Conservation (phyloP, 495 filamentous ascomycete species). For the Xylaria flabelliformis region DNA sequence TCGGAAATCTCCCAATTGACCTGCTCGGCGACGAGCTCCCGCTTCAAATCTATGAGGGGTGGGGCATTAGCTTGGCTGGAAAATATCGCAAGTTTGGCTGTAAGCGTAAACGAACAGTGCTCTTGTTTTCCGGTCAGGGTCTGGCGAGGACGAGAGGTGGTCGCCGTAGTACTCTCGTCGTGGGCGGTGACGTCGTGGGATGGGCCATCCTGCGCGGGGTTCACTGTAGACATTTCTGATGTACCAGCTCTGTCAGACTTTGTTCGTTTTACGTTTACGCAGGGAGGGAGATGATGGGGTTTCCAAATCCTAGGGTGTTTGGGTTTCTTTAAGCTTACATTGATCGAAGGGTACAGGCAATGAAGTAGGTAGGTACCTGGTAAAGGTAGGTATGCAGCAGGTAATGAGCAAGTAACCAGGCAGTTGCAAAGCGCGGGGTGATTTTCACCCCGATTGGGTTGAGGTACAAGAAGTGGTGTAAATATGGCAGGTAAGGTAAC, state of each 20-base stretch:
- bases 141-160: conserved; percentile 40
- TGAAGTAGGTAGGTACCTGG: not conserved
- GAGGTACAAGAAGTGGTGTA: not conserved
- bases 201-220: conserved; percentile 35
- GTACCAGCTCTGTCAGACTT: not conserved
- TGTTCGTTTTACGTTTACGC: not conserved
- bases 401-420: not conserved
- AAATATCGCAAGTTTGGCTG: not conserved
- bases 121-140: conserved; percentile 93
- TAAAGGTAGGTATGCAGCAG: no score
- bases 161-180: conserved; percentile 6
- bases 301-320: not conserved
- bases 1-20: conserved; percentile 88
- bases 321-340: conserved; percentile 15
- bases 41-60: conserved; percentile 79
- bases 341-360: not conserved
- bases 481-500: not conserved
- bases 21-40: conserved; percentile 90
- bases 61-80: conserved; percentile 39
- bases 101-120: conserved; percentile 71
- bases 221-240: conserved; percentile 35
- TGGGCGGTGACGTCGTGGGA: conserved; percentile 27
- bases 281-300: not conserved
- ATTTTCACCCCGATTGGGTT: conserved; percentile 1
- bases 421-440: conserved; percentile 17